Evolutionary conservation across 176 grass and related monocot genomes (phyloP), one percentile per base, ranked within the genome.

Genomic region (Aechmea fasciata): DNA sequence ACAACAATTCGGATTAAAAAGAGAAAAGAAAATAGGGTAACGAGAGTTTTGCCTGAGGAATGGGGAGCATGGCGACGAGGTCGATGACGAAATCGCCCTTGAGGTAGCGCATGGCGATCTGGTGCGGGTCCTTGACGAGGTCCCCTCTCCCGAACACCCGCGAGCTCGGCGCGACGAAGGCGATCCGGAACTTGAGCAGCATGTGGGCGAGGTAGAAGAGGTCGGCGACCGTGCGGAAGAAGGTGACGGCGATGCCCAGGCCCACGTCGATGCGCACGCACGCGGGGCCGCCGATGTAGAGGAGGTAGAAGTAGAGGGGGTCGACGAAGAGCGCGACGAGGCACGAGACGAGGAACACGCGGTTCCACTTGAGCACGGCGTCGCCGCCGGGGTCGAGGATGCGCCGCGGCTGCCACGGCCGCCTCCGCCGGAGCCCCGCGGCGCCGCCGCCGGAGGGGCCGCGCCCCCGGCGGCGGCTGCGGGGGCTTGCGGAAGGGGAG

Each of bases 321-420:
- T 97, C 89, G 9, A 97, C 79, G 79, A 87, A 92, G 51, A 97
- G 83, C 1, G 86, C 93, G 3, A 91, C 69, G 63, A 97, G 82
- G 77, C 89, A 92, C 48, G 73, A 81, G 26, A 97, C 67, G 33
- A 97, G 86, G 79, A 97, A 97, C 15, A 92, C 54, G 11, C 86
- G 84, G 77, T 97, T 86, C 93, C 93, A 97, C 47, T 68, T 22
- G 53, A 97, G 89, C 15, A 97, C 86, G 13, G 63, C 80, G 8
- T 86, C 88, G 52, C 91, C 89, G 2, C 93, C 93, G 1, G 93
- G 93, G 86, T 97, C 93, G 19, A 97, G 93, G 77, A 97, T 97
- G 51, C 80, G 80, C 6, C 79, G 84, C 13, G 93, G 89, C 74
- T 72, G 85, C 88, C 88, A 84, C 7, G 83, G 87, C 2, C 72